Percentiles rank a stretch among this genome's conserved stretches.
phyloP scores from a whole-genome alignment of 2,329 filamentous ascomycete species.

The Penicillium janthinellum region DNA sequence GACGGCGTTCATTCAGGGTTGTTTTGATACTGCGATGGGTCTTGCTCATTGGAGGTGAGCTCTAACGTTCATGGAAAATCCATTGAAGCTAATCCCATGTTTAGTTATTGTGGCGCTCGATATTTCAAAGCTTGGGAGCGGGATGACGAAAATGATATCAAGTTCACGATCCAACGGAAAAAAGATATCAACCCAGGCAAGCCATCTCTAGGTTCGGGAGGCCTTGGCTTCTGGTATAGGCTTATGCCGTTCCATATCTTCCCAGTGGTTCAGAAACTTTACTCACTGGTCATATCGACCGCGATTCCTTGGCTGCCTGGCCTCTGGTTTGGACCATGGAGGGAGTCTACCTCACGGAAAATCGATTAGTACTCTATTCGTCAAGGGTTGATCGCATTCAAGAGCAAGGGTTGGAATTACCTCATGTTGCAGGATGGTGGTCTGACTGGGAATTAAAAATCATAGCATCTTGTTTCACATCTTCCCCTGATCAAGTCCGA shows the following conservation, averaged over 20 bases:
- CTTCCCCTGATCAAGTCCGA: no score
- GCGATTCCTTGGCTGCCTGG: background rate
- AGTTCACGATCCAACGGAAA: background rate
- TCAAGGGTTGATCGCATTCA: background rate
- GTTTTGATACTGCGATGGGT: background rate
- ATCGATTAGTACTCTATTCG: no score
- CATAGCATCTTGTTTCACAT: no score
- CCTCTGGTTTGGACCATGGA: background rate
- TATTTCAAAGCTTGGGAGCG: background rate
- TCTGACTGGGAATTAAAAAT: no score
- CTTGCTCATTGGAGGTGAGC: slow-evolving; percentile 1
- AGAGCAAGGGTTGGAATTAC: background rate
- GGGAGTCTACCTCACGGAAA: background rate
- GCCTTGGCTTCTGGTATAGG: background rate
- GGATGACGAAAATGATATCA: background rate
- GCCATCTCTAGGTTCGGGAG: background rate
- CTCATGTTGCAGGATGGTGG: background rate
- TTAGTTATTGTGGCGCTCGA: background rate
- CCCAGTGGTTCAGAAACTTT: background rate
- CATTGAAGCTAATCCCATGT: no score
- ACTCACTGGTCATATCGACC: background rate
- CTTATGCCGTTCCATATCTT: background rate
- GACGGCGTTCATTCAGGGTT: background rate
- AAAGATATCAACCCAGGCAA: background rate
- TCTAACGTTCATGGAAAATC: background rate